Evolutionary conservation across 169 alveolate species (phyloP).

Genomic region (Perkinsus chesapeaki): DNA sequence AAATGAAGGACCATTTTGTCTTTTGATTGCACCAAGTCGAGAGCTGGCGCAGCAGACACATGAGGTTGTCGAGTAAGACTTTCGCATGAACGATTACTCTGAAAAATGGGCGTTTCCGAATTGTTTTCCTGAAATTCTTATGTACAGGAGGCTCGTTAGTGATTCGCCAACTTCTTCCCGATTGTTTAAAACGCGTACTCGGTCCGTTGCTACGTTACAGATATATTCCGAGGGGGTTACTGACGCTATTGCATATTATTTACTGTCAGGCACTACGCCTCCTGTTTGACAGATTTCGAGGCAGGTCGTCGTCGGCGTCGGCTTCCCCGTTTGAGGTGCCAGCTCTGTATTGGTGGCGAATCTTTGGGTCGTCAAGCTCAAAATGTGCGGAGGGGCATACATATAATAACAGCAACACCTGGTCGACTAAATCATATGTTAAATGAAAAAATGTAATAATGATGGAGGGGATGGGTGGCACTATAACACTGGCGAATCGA

Average conservation of each 20-base stretch:
- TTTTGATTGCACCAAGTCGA: conserved; percentile 85
- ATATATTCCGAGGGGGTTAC: too few relatives aligned
- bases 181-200: too few relatives aligned
- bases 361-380: conserved; percentile 24
- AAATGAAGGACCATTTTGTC: conserved; percentile 84
- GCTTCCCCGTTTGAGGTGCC: not conserved
- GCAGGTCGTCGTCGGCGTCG: not conserved
- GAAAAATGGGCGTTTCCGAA: too few relatives aligned
- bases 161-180: too few relatives aligned
- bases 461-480: not conserved
- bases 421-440: conserved; percentile 92
- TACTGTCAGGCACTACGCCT: not conserved
- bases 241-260: too few relatives aligned
- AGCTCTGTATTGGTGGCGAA: conserved; percentile 25
- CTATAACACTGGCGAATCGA: not conserved
- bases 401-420: conserved; percentile 94
- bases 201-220: too few relatives aligned
- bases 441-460: conserved; percentile 41
- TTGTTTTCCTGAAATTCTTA: too few relatives aligned
- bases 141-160: too few relatives aligned
- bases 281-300: not conserved
- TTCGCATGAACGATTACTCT: too few relatives aligned
- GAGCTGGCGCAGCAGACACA: conserved; percentile 86
- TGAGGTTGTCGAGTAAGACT: conserved; percentile 53
- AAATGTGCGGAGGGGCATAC: conserved; percentile 69